A percentile compares a stretch with the other conserved stretches of the same genome.
Conservation (phyloP, 73 alveolate genomes). For the Tetrahymena malaccensis region DNA sequence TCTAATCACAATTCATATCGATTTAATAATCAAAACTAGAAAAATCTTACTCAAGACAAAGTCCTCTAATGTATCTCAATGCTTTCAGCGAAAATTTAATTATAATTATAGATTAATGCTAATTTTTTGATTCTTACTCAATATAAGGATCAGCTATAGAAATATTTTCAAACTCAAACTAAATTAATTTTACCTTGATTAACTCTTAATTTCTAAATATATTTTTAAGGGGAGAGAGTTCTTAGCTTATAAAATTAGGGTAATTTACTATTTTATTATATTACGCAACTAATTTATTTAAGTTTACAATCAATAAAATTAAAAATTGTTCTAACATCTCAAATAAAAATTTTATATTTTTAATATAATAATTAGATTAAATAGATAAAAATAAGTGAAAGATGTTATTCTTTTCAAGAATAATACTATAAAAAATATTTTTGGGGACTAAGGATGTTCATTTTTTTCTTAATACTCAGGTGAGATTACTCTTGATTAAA, state of each 20-base stretch:
- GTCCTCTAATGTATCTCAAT: neutral
- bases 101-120: neutral
- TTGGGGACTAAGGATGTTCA: neutral
- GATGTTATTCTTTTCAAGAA: neutral
- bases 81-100: neutral
- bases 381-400: neutral
- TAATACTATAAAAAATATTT: neutral
- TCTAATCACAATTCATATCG: neutral
- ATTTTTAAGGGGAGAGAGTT: neutral
- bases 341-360: too few species aligned
- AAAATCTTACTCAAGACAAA: neutral
- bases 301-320: too few species aligned
- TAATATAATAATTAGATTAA: neutral
- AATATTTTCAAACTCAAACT: neutral
- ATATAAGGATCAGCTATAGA: neutral
- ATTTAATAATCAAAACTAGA: neutral
- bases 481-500: neutral
- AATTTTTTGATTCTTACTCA: neutral
- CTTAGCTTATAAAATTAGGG: neutral
- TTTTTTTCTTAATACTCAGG: neutral
- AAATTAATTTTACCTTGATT: neutral
- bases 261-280: neutral
- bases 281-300: too few species aligned
- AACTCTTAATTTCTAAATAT: neutral
- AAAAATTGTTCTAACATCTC: too few species aligned